Evolutionary conservation across 2,329 filamentous ascomycete genomes (phyloP), one percentile per base, ranked within the genome.

Genomic region (Aureobasidium sp.): DNA sequence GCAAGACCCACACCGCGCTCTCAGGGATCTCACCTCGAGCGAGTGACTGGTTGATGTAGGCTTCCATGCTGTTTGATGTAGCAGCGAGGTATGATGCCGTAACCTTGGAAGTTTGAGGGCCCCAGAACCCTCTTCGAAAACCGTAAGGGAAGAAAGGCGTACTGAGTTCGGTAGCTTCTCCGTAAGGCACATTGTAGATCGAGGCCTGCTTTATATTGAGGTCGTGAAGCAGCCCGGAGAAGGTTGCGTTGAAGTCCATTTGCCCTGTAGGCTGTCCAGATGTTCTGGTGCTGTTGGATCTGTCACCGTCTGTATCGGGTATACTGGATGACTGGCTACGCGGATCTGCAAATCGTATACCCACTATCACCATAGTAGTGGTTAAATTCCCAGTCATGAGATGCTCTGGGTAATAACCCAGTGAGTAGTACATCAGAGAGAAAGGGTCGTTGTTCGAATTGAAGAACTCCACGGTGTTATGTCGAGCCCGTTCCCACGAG

Each of bases 361-460:
- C 62, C 9, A 61, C 60, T 27, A 64, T 53, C 10, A 62, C 37
- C 27, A 62, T 64, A 15, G 61, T 41, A 0, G 49, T 48, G 8
- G 32, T 52, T 16, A 61, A 36, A 6, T 41, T 29, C 5, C 61
- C 63, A 25, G 13, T 42, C 1, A 29, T 32, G 21, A 64, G 42
- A 21, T 55, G n/a, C 16, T 48, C 41, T 25, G 63, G 63, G 15
- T 61, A 52, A 41, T 63, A 63, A 11, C 61, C 58, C 11, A 60
- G 36, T 15, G 61, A 62, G 36, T 57, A 64, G 58, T 62, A 64
- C 61, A 64, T 63, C 11, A 64, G 39, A 11, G 54, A 61, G 47
- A 59, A 64, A 1, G 61, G 61, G 30, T 64, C 63, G 21, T 58
- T n/a, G 52, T 64, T 63, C 11, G 44, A 48, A 11, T 61, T 30